phyloP scores from a whole-genome alignment of 805 yeast species.

The Candida incommunis region DNA sequence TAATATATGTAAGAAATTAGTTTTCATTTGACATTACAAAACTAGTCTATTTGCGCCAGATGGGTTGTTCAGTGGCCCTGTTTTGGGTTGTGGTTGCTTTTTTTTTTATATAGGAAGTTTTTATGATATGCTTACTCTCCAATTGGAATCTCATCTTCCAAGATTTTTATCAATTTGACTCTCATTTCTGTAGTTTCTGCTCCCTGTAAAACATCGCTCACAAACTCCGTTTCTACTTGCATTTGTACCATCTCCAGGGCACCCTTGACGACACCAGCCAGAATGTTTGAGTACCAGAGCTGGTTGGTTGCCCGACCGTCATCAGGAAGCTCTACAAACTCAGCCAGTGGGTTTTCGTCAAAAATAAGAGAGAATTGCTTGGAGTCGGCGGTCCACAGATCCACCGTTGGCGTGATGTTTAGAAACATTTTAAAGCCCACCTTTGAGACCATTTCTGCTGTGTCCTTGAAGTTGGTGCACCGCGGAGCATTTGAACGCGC shows the following conservation, averaged over 20 bases:
- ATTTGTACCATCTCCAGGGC: slow-evolving; percentile 92
- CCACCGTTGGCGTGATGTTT: slow-evolving; percentile 62
- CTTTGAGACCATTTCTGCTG: slow-evolving; percentile 74
- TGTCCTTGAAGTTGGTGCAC: slow-evolving; percentile 66
- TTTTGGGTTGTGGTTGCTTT: too few relatives aligned
- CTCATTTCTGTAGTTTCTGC: slow-evolving; percentile 69
- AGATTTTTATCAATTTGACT: slow-evolving; percentile 51
- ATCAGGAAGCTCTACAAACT: slow-evolving; percentile 86
- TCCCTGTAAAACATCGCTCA: slow-evolving; percentile 71
- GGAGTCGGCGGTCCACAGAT: slow-evolving; percentile 64
- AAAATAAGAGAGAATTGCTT: slow-evolving; percentile 61
- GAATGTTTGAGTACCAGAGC: slow-evolving; percentile 84
- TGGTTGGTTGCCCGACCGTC: slow-evolving; percentile 56
- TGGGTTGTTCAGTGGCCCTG: too few relatives aligned
- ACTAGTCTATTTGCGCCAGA: too few relatives aligned
- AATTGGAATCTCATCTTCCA: slow-evolving; percentile 92
- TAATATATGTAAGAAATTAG: too few relatives aligned
- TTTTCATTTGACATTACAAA: too few relatives aligned
- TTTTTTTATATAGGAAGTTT: too few relatives aligned
- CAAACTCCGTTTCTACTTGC: slow-evolving; percentile 71
- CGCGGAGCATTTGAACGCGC: slow-evolving; percentile 79
- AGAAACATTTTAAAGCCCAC: slow-evolving; percentile 82
- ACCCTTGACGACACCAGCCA: slow-evolving; percentile 83
- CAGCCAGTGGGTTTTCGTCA: slow-evolving; percentile 81
- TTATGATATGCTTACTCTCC: slow-evolving; percentile 90